phyloP scores from a whole-genome alignment of 257 asterid genomes.

The Petrea volubilis region DNA sequence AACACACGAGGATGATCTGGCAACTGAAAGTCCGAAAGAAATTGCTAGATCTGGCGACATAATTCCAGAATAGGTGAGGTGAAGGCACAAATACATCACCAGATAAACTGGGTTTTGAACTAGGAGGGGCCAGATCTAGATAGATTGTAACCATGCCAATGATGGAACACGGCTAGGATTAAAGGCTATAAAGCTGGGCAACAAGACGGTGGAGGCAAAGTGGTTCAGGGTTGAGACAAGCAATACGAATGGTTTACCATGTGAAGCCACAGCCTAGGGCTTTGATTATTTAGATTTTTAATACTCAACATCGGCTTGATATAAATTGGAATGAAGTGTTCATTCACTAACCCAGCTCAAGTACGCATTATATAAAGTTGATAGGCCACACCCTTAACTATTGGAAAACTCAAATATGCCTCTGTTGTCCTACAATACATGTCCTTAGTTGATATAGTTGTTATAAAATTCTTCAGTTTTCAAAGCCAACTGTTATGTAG shows the following conservation, averaged over 20 bases:
- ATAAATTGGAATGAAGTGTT: neutral
- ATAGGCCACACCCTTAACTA: neutral
- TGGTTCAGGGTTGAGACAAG: neutral
- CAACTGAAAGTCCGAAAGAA: neutral
- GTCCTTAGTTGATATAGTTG: too few relatives aligned
- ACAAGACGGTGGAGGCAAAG: neutral
- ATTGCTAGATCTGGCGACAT: neutral
- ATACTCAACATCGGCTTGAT: neutral
- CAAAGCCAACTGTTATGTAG: too few relatives aligned
- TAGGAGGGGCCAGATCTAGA: too few relatives aligned
- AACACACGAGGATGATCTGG: neutral
- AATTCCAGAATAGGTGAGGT: too few relatives aligned
- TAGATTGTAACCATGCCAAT: neutral
- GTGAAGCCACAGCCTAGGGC: neutral
- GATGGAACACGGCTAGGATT: neutral
- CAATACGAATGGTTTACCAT: neutral
- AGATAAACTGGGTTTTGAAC: too few relatives aligned
- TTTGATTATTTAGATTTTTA: neutral
- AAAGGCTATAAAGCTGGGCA: neutral
- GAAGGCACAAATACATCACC: too few relatives aligned
- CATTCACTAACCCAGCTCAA: neutral
- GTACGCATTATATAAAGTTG: neutral
- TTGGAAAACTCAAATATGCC: too few relatives aligned
- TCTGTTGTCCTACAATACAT: too few relatives aligned
- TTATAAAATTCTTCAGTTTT: too few relatives aligned